Conservation (phyloP, 345 rosid genomes). For the Schrenkiella parvula region DNA sequence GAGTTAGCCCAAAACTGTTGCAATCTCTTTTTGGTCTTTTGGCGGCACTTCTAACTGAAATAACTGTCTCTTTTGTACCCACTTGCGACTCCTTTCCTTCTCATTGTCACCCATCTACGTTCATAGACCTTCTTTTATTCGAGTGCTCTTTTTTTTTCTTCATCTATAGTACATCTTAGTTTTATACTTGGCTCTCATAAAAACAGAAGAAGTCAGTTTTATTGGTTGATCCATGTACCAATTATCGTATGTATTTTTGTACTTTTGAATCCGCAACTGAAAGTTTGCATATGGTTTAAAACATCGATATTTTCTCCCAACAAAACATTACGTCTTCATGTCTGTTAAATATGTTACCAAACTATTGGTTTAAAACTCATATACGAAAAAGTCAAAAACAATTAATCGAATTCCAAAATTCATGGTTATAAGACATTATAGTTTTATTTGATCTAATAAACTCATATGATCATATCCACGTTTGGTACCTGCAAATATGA, state of each 20-base stretch:
- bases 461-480: not conserved
- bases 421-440: not conserved
- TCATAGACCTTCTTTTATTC: not conserved
- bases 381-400: not conserved
- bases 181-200: not conserved
- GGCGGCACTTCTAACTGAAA: slow-evolving; percentile 39
- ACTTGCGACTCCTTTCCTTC: slow-evolving; percentile 15
- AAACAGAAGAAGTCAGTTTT: not conserved
- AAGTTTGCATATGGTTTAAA: not conserved
- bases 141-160: not conserved
- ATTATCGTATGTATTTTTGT: not conserved
- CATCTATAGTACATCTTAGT: not conserved
- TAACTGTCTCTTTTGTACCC: slow-evolving; percentile 32
- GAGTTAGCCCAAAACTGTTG: slow-evolving; percentile 33
- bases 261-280: not conserved
- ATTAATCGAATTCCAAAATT: not conserved
- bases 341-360: not conserved
- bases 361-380: not conserved
- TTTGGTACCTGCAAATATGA: not conserved
- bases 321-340: not conserved
- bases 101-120: not conserved
- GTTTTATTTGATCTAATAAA: not conserved
- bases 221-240: not conserved
- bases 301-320: not conserved
- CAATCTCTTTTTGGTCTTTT: slow-evolving; percentile 5